These are phyloP conservation scores for Pestalotiopsis fici DNA, from an alignment of 2,329 filamentous ascomycete genomes.

Conservation along the genomic window DNA sequence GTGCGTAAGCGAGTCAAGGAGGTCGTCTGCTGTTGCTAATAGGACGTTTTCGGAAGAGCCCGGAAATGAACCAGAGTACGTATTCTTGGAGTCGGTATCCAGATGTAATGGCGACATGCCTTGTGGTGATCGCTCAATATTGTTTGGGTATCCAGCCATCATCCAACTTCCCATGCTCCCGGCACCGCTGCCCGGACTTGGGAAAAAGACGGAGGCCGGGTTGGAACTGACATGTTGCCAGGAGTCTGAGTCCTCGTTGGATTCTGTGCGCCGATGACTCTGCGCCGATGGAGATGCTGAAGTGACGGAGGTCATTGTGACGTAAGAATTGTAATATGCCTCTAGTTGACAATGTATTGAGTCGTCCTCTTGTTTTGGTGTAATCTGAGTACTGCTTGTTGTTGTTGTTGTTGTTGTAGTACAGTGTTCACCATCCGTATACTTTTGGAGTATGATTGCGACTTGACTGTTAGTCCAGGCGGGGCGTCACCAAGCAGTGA, in stretches of 20 bases:
- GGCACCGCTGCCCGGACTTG: constrained; percentile 51
- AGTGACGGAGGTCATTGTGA: constrained; percentile 31
- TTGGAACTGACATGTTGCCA: constrained; percentile 32
- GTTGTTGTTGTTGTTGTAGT: too few relatives aligned
- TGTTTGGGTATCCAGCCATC: constrained; percentile 40
- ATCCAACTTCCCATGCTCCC: constrained; percentile 53
- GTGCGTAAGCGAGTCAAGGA: constrained; percentile 31
- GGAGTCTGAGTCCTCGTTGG: constrained; percentile 32
- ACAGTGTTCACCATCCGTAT: too few relatives aligned
- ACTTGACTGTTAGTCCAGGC: too few relatives aligned
- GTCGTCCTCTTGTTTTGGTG: neutral
- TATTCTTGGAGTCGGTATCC: constrained; percentile 37
- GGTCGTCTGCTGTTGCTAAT: constrained; percentile 20
- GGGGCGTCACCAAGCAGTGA: too few relatives aligned
- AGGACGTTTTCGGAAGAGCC: constrained; percentile 32
- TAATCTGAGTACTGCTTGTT: neutral
- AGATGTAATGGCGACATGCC: constrained; percentile 44
- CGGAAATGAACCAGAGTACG: constrained; percentile 33
- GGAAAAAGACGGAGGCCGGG: constrained; percentile 36
- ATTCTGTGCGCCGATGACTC: constrained; percentile 27
- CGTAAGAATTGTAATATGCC: too few relatives aligned
- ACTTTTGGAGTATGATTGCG: too few relatives aligned
- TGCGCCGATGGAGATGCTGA: constrained; percentile 30
- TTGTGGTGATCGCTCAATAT: constrained; percentile 32
- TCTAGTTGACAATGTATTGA: neutral